Percentiles rank a stretch among this genome's conserved stretches.
Evolutionary conservation across 192 early-diverging fungal genomes (phyloP).

Genomic region (Chytriomyces sp.): DNA sequence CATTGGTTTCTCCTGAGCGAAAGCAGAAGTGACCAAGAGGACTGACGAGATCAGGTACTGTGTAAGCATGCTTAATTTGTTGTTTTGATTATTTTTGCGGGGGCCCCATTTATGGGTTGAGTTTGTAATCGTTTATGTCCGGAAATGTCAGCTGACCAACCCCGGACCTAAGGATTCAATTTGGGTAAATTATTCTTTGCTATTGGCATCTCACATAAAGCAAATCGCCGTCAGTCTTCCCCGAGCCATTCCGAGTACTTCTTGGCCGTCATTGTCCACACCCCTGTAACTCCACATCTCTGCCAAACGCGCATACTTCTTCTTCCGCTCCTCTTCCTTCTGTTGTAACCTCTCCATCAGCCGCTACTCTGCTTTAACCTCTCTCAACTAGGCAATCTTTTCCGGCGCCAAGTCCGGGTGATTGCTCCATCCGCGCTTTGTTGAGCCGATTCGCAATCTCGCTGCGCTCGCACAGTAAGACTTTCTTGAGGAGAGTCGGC

Average conservation of each 20-base stretch:
- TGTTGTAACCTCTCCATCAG: constrained; percentile 40
- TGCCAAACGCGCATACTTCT: constrained; percentile 42
- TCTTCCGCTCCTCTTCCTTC: constrained; percentile 44
- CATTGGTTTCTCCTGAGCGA: too few species aligned
- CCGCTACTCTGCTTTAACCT: constrained; percentile 37
- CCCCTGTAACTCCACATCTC: constrained; percentile 43
- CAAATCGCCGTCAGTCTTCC: constrained; percentile 41
- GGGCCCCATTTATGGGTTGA: background rate
- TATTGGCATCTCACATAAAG: constrained; percentile 47
- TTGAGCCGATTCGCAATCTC: constrained; percentile 89
- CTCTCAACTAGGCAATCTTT: constrained; percentile 61
- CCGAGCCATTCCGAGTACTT: constrained; percentile 28
- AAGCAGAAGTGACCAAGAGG: background rate
- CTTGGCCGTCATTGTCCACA: constrained; percentile 47
- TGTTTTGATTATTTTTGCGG: background rate
- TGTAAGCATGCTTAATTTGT: background rate
- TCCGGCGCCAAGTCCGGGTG: constrained; percentile 78
- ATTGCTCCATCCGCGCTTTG: constrained; percentile 80
- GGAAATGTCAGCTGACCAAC: too few species aligned
- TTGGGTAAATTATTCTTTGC: too few species aligned
- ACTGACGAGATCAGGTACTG: background rate
- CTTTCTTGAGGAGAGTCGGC: constrained; percentile 74
- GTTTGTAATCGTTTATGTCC: too few species aligned
- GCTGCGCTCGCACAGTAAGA: constrained; percentile 80
- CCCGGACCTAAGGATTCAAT: too few species aligned